Conservation (phyloP, 768 basidiomycete species). For the Cystobasidium tubakii region DNA sequence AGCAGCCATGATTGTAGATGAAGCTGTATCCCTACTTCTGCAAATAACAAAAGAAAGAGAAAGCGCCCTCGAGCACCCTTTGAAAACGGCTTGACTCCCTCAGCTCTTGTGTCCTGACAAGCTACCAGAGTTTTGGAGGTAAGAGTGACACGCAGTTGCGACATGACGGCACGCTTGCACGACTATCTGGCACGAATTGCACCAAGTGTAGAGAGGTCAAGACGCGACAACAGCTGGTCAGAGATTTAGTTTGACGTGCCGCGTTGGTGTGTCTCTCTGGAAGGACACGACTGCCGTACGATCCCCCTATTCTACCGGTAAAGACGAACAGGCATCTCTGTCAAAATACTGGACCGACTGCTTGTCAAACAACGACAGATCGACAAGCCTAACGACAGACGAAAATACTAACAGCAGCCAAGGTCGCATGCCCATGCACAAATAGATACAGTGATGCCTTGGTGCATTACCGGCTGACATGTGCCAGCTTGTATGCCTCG, state of each 20-base stretch:
- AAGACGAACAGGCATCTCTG: background rate
- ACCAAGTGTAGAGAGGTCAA: background rate
- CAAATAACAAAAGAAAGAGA: background rate
- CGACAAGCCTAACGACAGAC: too few relatives aligned
- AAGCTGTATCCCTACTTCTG: background rate
- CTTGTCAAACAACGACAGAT: background rate
- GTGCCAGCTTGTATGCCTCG: slow-evolving; percentile 19
- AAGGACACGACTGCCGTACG: too few relatives aligned
- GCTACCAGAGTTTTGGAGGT: too few relatives aligned
- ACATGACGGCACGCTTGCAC: background rate
- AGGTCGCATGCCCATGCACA: too few relatives aligned
- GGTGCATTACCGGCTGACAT: background rate
- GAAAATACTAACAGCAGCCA: too few relatives aligned
- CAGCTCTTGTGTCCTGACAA: too few relatives aligned
- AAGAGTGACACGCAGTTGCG: background rate
- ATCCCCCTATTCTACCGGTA: too few relatives aligned
- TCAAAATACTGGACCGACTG: background rate
- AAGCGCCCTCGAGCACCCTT: background rate
- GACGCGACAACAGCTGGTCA: background rate
- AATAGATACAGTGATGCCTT: background rate
- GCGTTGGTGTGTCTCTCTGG: too few relatives aligned
- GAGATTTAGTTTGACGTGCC: too few relatives aligned
- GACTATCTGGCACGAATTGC: background rate
- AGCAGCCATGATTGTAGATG: background rate
- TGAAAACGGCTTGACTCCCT: background rate